Percentiles rank a stretch among this genome's conserved stretches.
Evolutionary conservation across 495 filamentous ascomycete genomes (phyloP).

Genomic region (Thermothielavioides terrestris): DNA sequence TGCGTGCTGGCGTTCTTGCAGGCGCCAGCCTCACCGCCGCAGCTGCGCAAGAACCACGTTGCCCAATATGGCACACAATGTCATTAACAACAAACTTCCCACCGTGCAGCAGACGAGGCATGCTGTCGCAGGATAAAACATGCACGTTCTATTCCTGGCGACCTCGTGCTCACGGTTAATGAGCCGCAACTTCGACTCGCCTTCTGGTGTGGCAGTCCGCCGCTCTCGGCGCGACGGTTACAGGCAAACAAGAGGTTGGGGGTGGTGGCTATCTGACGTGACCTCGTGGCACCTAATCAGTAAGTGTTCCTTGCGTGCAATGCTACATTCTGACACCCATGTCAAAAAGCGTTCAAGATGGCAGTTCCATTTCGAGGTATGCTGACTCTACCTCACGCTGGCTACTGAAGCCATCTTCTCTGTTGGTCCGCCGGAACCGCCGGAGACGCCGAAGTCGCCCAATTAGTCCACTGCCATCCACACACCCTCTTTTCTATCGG

Average conservation of each 20-base stretch:
- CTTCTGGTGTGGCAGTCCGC: not conserved
- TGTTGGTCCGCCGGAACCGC: no score
- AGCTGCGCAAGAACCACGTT: not conserved
- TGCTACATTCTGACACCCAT: no score
- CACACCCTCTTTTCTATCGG: no score
- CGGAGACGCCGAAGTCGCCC: no score
- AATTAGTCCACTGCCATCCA: no score
- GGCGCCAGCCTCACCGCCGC: not conserved
- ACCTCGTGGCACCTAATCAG: no score
- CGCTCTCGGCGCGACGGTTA: not conserved
- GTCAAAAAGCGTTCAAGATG: no score
- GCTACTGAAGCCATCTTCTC: no score
- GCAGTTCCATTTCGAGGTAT: no score
- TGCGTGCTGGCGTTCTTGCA: not conserved
- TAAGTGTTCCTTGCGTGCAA: no score
- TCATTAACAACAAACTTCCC: constrained; percentile 3
- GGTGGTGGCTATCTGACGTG: no score
- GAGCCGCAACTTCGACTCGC: not conserved
- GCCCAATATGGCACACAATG: not conserved
- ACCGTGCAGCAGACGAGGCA: not conserved
- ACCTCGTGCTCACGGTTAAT: not conserved
- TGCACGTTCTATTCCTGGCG: not conserved
- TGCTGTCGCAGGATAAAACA: not conserved
- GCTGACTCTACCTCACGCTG: no score
- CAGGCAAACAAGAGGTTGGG: not conserved